Evolutionary conservation across 208 protist species (phyloP).

Genomic region (Wallacemonas collosoma): DNA sequence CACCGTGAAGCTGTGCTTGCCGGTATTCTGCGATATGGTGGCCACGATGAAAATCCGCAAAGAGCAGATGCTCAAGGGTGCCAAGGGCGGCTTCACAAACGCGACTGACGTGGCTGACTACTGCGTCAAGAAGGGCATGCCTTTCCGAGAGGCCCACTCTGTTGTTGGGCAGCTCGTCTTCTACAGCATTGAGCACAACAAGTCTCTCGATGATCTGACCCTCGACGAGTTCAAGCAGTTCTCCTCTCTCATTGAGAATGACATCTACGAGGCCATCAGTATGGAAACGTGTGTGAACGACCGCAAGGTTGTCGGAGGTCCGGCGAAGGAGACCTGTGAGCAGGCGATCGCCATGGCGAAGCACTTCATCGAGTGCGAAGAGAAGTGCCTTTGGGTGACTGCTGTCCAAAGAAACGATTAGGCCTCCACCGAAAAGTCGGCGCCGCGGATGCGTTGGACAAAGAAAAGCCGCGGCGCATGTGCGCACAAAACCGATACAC

Average conservation of each 20-base stretch:
- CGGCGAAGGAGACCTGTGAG: slow-evolving; percentile 27
- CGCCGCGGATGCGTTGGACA: too few relatives aligned
- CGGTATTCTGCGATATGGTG: slow-evolving; percentile 39
- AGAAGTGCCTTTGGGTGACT: neutral
- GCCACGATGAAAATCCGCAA: slow-evolving; percentile 31
- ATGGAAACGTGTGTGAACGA: slow-evolving; percentile 41
- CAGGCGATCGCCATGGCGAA: slow-evolving; percentile 25
- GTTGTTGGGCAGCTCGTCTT: slow-evolving; percentile 36
- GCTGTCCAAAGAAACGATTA: neutral
- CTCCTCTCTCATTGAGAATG: slow-evolving; percentile 24
- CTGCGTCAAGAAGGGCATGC: slow-evolving; percentile 34
- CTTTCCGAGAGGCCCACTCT: slow-evolving; percentile 37
- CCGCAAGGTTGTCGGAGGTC: slow-evolving; percentile 33
- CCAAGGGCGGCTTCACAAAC: slow-evolving; percentile 37
- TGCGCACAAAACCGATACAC: too few relatives aligned
- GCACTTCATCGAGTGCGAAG: slow-evolving; percentile 13
- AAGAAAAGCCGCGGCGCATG: too few relatives aligned
- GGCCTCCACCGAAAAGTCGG: neutral
- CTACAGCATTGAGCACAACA: slow-evolving; percentile 31
- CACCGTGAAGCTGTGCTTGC: slow-evolving; percentile 35
- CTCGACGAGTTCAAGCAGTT: slow-evolving; percentile 28
- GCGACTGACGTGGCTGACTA: slow-evolving; percentile 37
- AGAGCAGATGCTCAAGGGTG: slow-evolving; percentile 22
- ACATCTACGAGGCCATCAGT: slow-evolving; percentile 38
- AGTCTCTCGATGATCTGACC: slow-evolving; percentile 30